Evolutionary conservation across 2,329 filamentous ascomycete genomes (phyloP).

Genomic region (Acarospora socialis): DNA sequence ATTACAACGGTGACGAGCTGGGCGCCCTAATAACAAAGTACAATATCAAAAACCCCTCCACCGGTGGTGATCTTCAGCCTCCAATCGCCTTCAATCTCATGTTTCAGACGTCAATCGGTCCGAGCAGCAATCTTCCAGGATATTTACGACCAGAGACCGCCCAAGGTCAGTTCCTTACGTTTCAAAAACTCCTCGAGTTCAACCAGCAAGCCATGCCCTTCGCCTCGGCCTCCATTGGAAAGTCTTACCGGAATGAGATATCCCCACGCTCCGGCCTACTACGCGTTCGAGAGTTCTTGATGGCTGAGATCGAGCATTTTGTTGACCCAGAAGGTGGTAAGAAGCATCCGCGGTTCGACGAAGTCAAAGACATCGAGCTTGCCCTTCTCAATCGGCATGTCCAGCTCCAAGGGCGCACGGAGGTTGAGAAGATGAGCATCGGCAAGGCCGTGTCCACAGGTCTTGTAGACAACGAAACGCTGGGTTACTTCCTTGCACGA

Average conservation of each 20-base stretch:
- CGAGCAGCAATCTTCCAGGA: constrained; percentile 71
- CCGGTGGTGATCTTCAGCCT: constrained; percentile 58
- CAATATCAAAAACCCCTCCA: constrained; percentile 77
- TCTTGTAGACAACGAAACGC: constrained; percentile 89
- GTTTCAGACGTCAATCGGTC: constrained; percentile 93
- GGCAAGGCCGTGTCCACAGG: constrained; percentile 72
- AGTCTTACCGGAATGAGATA: constrained; percentile 97
- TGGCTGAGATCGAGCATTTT: constrained; percentile 98
- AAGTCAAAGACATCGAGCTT: constrained; percentile 73
- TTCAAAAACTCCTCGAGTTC: constrained; percentile 89
- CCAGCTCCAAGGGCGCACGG: constrained; percentile 74
- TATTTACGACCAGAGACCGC: constrained; percentile 90
- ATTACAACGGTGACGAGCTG: constrained; percentile 78
- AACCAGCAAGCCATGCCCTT: constrained; percentile 95
- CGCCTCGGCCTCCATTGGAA: constrained; percentile 90
- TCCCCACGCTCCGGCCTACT: constrained; percentile 83
- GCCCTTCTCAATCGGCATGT: constrained; percentile 71
- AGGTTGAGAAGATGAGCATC: constrained; percentile 58
- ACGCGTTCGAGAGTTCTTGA: constrained; percentile 90
- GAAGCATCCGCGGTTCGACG: constrained; percentile 77
- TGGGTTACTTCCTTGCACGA: constrained; percentile 91
- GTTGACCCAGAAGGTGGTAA: constrained; percentile 91
- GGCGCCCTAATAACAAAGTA: constrained; percentile 81
- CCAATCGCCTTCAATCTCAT: constrained; percentile 95
- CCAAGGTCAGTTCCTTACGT: constrained; percentile 96